Conservation (phyloP, 2,329 filamentous ascomycete species). For the Pestalotiopsis sp. region DNA sequence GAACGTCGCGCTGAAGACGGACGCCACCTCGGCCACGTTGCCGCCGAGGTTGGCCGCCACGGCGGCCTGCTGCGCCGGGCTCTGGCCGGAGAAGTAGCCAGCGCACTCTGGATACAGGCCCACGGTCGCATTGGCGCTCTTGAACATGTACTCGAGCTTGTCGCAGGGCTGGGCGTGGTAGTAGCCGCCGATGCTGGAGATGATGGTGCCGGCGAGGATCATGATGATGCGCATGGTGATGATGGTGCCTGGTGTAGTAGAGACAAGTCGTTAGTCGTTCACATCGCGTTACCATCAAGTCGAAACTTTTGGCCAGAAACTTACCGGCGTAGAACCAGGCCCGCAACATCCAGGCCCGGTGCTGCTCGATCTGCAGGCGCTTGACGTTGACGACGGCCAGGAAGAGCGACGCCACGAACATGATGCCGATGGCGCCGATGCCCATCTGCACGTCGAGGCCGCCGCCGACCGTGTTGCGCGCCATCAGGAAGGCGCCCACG, state of each 20-base stretch:
- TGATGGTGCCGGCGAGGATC: conserved; percentile 42
- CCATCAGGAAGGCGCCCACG: conserved; percentile 57
- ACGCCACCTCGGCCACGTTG: conserved; percentile 36
- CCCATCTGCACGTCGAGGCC: conserved; percentile 48
- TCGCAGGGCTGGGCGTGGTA: conserved; percentile 43
- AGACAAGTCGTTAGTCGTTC: not conserved
- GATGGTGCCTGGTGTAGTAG: conserved; percentile 42
- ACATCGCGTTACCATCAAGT: too few species aligned
- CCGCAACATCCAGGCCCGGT: conserved; percentile 65
- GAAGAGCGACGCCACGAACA: conserved; percentile 44
- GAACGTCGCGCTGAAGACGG: conserved; percentile 50
- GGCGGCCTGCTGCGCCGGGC: conserved; percentile 27
- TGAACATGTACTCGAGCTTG: conserved; percentile 47
- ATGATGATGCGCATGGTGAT: conserved; percentile 55
- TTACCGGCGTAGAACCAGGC: conserved; percentile 48
- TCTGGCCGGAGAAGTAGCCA: conserved; percentile 36
- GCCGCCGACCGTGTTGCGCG: conserved; percentile 54
- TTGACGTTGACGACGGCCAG: conserved; percentile 62
- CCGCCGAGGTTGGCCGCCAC: conserved; percentile 37
- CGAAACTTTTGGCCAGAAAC: not conserved
- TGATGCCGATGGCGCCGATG: conserved; percentile 45
- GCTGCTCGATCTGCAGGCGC: conserved; percentile 62
- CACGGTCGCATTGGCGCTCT: conserved; percentile 30
- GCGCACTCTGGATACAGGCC: conserved; percentile 48
- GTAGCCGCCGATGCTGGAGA: conserved; percentile 33